Evolutionary conservation across 441 rosid species (phyloP), one percentile per base, ranked within the genome.

Genomic region (Flueggea neowawraea): DNA sequence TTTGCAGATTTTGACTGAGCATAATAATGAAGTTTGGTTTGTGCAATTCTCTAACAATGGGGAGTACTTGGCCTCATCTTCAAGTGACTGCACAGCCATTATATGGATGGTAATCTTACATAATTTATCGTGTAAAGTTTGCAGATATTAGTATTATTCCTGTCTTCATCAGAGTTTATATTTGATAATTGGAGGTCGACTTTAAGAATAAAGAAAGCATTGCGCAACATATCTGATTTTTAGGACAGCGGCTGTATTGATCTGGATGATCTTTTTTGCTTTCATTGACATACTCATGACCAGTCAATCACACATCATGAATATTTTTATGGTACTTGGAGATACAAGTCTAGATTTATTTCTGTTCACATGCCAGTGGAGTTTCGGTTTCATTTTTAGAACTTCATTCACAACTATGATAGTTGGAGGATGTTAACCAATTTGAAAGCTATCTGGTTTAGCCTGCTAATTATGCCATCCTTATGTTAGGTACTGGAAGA

Each of bases 21-120:
- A 93, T 71, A 80, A 80, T 62, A 82, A 93, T 77, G 95, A 90
- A 78, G 98, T 93, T 47, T 90, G 96, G 96, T 90, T 88, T 66
- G 90, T 93, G 41, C 95, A 88, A 64, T 93, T 93, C 70, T 93
- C 97, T 22, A 82, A 82, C 58, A 80, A 69, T 55, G 97, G 97
- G 51, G 80, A 87, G 68, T 86, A 82, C 78, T 72, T 93, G 68
- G 96, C 97, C 43, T 90, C 96, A 69, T 88, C 97, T 15, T 90
- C 97, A 52, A 79, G 95, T 52, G 98, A 93, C 75, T 84, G 93
- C 75, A 88, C 87, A 56, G 91, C 98, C 73, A 86, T 90, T 54
- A 87, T 88, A 78, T 93, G 97, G 98, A 75, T 87, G 97, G 98
- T 93, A 80, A 47, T 33, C 43, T 43, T 55, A 31, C 14, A 4